A percentile compares a stretch with the other conserved stretches of the same genome.
These are phyloP conservation scores for Anthostomella pinea DNA, from an alignment of 2,329 filamentous ascomycete species.

Conservation along the genomic window DNA sequence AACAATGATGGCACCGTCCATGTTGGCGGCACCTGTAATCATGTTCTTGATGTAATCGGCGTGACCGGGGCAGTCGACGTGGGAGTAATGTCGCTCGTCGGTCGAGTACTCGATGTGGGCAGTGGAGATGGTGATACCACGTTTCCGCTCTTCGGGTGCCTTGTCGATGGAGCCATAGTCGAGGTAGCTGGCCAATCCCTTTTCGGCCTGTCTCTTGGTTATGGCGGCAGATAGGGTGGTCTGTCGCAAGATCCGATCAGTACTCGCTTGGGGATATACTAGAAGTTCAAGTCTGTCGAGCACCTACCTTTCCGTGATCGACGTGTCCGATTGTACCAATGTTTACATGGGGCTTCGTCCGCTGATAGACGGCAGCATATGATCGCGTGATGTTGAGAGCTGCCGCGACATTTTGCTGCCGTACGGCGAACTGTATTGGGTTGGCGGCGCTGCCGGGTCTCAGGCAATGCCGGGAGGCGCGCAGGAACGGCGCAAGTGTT, in stretches of 20 bases:
- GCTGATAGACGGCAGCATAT: constrained; percentile 74
- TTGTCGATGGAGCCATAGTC: constrained; percentile 99
- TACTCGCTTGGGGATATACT: constrained; percentile 12
- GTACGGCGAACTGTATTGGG: constrained; percentile 71
- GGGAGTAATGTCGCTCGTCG: constrained; percentile 92
- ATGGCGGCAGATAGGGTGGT: constrained; percentile 98
- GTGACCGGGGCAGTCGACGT: constrained; percentile 99
- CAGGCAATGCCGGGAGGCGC: constrained; percentile 75
- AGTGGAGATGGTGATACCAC: constrained; percentile 98
- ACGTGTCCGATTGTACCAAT: constrained; percentile 99
- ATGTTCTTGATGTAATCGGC: constrained; percentile 99
- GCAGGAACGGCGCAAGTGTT: constrained; percentile 74
- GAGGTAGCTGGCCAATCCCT: constrained; percentile 90
- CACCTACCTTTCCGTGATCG: constrained; percentile 92
- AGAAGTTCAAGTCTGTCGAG: too few relatives aligned
- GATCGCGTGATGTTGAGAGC: constrained; percentile 64
- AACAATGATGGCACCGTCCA: constrained; percentile 98
- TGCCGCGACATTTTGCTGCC: constrained; percentile 59
- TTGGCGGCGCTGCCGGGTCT: constrained; percentile 66
- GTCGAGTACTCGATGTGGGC: constrained; percentile 98
- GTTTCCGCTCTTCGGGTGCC: constrained; percentile 98
- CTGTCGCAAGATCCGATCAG: constrained; percentile 44
- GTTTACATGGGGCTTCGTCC: constrained; percentile 96
- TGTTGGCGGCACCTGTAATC: constrained; percentile 99
- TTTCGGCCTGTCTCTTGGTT: constrained; percentile 95